These are phyloP conservation scores for Phytophthora megakarya DNA, from an alignment of 352 stramenopile genomes.

Conservation along the genomic window DNA sequence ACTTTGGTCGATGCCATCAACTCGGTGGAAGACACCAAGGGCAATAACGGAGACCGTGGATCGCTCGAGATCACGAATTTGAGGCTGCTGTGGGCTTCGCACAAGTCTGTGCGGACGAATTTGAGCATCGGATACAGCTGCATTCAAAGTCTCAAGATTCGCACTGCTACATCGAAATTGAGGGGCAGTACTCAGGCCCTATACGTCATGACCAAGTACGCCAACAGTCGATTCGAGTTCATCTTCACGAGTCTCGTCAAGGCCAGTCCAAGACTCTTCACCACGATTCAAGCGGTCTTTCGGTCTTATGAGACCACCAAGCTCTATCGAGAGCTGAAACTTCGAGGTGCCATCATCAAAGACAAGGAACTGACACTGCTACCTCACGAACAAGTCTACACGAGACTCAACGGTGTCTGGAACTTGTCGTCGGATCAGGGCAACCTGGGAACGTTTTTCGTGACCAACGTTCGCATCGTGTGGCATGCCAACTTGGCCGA, in stretches of 20 bases:
- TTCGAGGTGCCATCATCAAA: conserved; percentile 91
- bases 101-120: conserved; percentile 88
- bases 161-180: conserved; percentile 89
- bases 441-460: conserved; percentile 92
- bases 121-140: conserved; percentile 88
- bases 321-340: conserved; percentile 92
- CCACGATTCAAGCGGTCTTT: conserved; percentile 92
- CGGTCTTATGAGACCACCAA: conserved; percentile 93
- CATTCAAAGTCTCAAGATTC: conserved; percentile 89
- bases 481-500: conserved; percentile 93
- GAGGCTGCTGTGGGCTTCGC: conserved; percentile 89
- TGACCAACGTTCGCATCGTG: conserved; percentile 93
- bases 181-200: conserved; percentile 91
- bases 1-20: conserved; percentile 92
- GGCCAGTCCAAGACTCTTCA: conserved; percentile 90
- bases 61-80: conserved; percentile 93
- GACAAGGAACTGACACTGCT: conserved; percentile 88
- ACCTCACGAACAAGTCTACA: conserved; percentile 92
- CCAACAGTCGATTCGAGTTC: conserved; percentile 90
- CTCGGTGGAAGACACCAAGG: conserved; percentile 94
- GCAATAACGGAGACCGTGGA: conserved; percentile 92
- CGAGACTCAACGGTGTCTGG: conserved; percentile 86
- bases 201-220: conserved; percentile 92
- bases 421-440: conserved; percentile 93
- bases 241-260: conserved; percentile 95